phyloP scores from a whole-genome alignment of 2,329 filamentous ascomycete species.

The Metarhizium guizhouense region DNA sequence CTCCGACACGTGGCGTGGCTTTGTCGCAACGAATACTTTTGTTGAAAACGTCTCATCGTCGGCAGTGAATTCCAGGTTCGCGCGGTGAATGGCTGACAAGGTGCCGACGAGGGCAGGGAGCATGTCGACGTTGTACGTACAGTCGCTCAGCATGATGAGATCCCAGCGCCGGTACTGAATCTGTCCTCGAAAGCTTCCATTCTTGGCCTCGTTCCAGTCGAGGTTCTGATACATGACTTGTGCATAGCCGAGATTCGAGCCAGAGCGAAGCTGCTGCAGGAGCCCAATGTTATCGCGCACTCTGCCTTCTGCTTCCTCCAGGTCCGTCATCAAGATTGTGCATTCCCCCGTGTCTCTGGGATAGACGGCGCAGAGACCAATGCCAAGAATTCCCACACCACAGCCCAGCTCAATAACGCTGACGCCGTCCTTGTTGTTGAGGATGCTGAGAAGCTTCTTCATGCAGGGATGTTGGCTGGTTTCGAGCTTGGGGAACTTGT shows the following conservation, averaged over 20 bases:
- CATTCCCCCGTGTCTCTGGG: slow-evolving; percentile 14
- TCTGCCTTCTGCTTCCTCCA: slow-evolving; percentile 42
- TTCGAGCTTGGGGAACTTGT: slow-evolving; percentile 16
- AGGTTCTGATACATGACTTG: slow-evolving; percentile 42
- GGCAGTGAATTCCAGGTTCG: slow-evolving; percentile 19
- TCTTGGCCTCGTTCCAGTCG: slow-evolving; percentile 45
- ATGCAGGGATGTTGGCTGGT: slow-evolving; percentile 20
- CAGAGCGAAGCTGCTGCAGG: slow-evolving; percentile 11
- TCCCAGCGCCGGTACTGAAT: slow-evolving; percentile 37
- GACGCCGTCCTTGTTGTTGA: slow-evolving; percentile 19
- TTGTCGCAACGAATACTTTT: slow-evolving; percentile 45
- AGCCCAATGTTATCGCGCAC: slow-evolving; percentile 37
- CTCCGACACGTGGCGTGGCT: slow-evolving; percentile 47
- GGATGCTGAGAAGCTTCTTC: slow-evolving; percentile 19
- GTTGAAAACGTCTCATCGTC: slow-evolving; percentile 18
- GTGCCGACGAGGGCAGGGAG: slow-evolving; percentile 45
- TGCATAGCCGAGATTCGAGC: slow-evolving; percentile 8
- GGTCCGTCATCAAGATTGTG: slow-evolving; percentile 45
- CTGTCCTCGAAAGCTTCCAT: slow-evolving; percentile 33
- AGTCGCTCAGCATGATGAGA: slow-evolving; percentile 47
- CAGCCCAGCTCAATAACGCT: slow-evolving; percentile 47
- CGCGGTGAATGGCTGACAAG: slow-evolving; percentile 36
- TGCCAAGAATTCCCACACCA: slow-evolving; percentile 46
- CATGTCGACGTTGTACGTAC: slow-evolving; percentile 52
- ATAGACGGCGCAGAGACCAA: slow-evolving; percentile 34